Evolutionary conservation across 139 green algal genomes (phyloP).

Genomic region (Chlorella sp.): DNA sequence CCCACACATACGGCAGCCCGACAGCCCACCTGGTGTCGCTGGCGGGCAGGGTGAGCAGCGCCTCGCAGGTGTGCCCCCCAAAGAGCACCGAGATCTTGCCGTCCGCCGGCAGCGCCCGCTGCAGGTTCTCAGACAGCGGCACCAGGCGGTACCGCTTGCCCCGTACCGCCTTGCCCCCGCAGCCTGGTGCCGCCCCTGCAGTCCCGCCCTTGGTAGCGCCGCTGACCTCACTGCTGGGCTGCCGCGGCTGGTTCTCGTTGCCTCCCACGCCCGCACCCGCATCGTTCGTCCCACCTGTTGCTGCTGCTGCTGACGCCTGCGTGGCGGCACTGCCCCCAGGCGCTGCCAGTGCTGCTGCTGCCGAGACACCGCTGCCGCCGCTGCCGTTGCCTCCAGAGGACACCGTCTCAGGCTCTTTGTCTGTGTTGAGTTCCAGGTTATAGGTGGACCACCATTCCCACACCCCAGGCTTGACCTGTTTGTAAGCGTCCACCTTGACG

Average conservation of each 20-base stretch:
- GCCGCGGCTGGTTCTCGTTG: conserved; percentile 28
- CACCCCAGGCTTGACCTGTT: conserved; percentile 33
- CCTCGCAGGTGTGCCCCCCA: conserved; percentile 31
- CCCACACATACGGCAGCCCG: background rate
- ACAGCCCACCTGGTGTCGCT: conserved; percentile 42
- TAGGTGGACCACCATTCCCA: conserved; percentile 47
- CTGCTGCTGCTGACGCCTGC: background rate
- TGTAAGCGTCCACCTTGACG: conserved; percentile 43
- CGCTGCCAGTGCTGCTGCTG: background rate
- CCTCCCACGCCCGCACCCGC: background rate
- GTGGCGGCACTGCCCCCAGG: too few species aligned
- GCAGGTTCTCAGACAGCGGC: conserved; percentile 18
- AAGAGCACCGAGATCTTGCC: conserved; percentile 50
- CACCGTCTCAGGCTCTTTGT: conserved; percentile 43
- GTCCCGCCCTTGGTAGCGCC: too few species aligned
- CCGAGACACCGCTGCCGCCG: background rate
- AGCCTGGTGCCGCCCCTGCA: too few species aligned
- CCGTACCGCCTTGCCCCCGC: background rate
- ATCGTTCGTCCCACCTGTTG: background rate
- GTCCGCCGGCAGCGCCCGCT: conserved; percentile 37
- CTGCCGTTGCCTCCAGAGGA: background rate
- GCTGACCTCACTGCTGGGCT: background rate
- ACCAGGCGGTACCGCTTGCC: conserved; percentile 33
- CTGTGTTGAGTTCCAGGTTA: conserved; percentile 37
- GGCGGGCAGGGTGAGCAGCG: conserved; percentile 44